Conservation (phyloP, 75 land plant species). For the Isoetes taiwanensis region DNA sequence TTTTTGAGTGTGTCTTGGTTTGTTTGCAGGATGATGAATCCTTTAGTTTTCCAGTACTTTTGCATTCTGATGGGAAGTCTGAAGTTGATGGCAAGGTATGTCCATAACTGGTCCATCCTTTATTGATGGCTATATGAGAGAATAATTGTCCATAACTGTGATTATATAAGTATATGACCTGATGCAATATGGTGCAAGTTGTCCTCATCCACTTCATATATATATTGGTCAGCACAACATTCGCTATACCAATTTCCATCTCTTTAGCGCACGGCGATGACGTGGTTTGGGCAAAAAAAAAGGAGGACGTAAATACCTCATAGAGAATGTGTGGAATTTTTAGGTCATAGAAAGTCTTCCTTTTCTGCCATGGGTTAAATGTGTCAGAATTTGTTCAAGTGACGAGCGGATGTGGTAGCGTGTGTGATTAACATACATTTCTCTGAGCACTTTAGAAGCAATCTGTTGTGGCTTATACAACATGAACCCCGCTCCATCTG, state of each 20-base stretch:
- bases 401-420: too few relatives aligned
- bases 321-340: constrained; percentile 21
- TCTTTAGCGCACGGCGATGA: constrained; percentile 67
- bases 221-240: constrained; percentile 52
- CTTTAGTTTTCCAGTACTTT: constrained; percentile 69
- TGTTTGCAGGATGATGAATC: constrained; percentile 72
- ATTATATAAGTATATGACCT: neutral
- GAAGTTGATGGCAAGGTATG: constrained; percentile 82
- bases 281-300: constrained; percentile 32
- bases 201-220: neutral
- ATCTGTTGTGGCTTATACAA: too few relatives aligned
- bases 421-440: too few relatives aligned
- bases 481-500: too few relatives aligned
- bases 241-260: constrained; percentile 89
- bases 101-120: too few relatives aligned
- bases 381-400: too few relatives aligned
- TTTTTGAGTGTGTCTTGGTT: constrained; percentile 1
- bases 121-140: too few relatives aligned
- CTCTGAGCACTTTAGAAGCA: too few relatives aligned
- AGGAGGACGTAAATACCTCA: constrained; percentile 8
- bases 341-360: constrained; percentile 10
- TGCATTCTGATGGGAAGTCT: constrained; percentile 85
- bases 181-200: too few relatives aligned
- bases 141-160: too few relatives aligned
- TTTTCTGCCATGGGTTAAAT: too few relatives aligned